Evolutionary conservation across 75 land plant genomes (phyloP), one percentile per base, ranked within the genome.

Genomic region (Isoetes taiwanensis): DNA sequence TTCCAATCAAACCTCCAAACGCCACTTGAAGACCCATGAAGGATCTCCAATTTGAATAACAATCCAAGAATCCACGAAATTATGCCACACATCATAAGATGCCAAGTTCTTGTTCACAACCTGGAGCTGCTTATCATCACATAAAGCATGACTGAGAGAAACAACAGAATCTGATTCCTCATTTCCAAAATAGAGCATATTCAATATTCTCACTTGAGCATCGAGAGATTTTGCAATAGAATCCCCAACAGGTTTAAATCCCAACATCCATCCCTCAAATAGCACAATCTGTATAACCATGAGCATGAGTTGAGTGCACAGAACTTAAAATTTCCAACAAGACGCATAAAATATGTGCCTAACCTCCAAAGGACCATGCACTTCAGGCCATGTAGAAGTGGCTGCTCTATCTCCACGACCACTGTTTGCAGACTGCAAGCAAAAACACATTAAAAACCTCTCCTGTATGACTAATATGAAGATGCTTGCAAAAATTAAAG

Each of bases 1-100:
- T 28, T 28, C 16, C 16, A 34, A 2, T 34, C 2, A 20, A 33
- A 93, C 99, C 99, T 93, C 75, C 62, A 87, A 31, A 34, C 99
- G 82, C 99, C 97, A 93, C 30, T 84, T 32, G 37, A 69, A 93
- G 8, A 93, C 85, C 70, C 80, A 90, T 16, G 64, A 70, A 3
- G 85, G 83, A 37, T 93, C 81, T 28, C 62, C 65, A 0, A 93
- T 79, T 69, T 82, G 75, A 41, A 93, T 79, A 26, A 93, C 64
- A 3, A 93, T 79, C 99, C 99, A 93, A 33, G 95, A 70, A 19
- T 82, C 78, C 14, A 93, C 57, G 37, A 72, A 76, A 66, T 76
- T 81, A 52, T 86, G 82, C 99, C 99, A 93, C 39, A 86, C 83
- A 66, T 93, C 83, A 52, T 93, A 93, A 20, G 80, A 75, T 78